A percentile compares a stretch with the other conserved stretches of the same genome.
phyloP scores from a whole-genome alignment of 495 filamentous ascomycete species.

The Hyaloscypha bicolor region DNA sequence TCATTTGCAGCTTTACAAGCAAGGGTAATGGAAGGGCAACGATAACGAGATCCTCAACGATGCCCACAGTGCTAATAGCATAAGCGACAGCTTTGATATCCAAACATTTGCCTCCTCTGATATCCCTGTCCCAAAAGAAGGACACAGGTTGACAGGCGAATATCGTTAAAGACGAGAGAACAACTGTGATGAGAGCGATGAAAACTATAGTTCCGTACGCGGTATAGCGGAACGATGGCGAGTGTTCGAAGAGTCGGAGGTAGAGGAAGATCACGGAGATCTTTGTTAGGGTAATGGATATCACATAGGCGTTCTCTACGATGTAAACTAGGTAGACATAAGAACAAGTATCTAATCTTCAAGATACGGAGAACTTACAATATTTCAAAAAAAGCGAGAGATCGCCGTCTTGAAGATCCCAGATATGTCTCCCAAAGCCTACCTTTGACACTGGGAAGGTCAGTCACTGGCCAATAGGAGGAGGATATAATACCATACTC shows the following conservation, averaged over 20 bases:
- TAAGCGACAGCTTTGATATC: constrained; percentile 42
- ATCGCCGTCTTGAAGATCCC: constrained; percentile 16
- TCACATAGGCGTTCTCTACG: constrained; percentile 41
- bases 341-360: neutral
- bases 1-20: constrained; percentile 37
- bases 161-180: constrained; percentile 25
- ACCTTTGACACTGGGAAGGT: constrained; percentile 9
- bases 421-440: constrained; percentile 26
- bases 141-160: constrained; percentile 45
- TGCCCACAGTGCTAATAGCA: constrained; percentile 40
- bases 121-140: constrained; percentile 45
- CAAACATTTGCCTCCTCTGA: constrained; percentile 38
- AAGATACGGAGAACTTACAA: neutral
- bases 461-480: neutral
- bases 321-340: constrained; percentile 40
- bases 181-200: constrained; percentile 12
- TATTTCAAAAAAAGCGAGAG: constrained; percentile 12
- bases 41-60: constrained; percentile 43
- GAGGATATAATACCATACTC: constrained; percentile 4
- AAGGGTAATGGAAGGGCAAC: constrained; percentile 43
- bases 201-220: constrained; percentile 34
- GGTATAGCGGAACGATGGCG: constrained; percentile 35
- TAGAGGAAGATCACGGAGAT: constrained; percentile 55
- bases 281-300: constrained; percentile 48
- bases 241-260: constrained; percentile 50